phyloP scores from a whole-genome alignment of 2,329 filamentous ascomycete genomes.

The Byssoonygena ceratinophila region DNA sequence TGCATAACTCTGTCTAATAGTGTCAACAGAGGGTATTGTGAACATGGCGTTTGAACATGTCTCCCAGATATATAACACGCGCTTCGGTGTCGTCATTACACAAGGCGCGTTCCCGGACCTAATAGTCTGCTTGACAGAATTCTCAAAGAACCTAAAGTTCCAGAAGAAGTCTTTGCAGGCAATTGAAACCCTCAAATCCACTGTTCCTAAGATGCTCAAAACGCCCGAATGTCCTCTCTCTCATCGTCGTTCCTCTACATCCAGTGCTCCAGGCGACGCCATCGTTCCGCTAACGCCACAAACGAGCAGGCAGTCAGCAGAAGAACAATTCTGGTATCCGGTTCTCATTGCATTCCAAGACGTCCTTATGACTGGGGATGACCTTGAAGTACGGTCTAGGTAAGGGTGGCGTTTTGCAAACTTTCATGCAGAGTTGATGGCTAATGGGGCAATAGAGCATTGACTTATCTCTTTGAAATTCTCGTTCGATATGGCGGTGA shows the following conservation, averaged over 20 bases:
- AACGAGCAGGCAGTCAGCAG: slow-evolving; percentile 70
- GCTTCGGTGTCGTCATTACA: slow-evolving; percentile 90
- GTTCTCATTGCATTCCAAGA: slow-evolving; percentile 98
- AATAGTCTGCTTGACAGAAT: slow-evolving; percentile 91
- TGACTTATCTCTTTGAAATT: slow-evolving; percentile 95
- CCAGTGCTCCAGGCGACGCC: slow-evolving; percentile 1
- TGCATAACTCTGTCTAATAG: slow-evolving; percentile 17
- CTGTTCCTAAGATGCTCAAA: slow-evolving; percentile 87
- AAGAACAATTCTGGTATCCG: slow-evolving; percentile 98
- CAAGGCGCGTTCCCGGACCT: slow-evolving; percentile 96
- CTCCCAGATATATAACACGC: slow-evolving; percentile 84
- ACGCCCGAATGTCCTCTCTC: slow-evolving; percentile 92
- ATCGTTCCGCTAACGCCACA: slow-evolving; percentile 46
- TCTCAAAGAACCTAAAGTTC: slow-evolving; percentile 97
- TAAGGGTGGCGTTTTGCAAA: slow-evolving; percentile 18
- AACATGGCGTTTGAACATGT: slow-evolving; percentile 96
- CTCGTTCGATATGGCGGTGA: slow-evolving; percentile 80
- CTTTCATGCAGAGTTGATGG: neutral
- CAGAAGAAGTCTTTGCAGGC: slow-evolving; percentile 97
- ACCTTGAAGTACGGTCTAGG: slow-evolving; percentile 80
- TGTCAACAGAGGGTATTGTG: slow-evolving; percentile 66
- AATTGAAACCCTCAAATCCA: slow-evolving; percentile 86
- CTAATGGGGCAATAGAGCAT: slow-evolving; percentile 42
- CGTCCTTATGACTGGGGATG: slow-evolving; percentile 96
- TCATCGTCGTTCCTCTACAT: slow-evolving; percentile 44